These are phyloP conservation scores for Xylaria sp. DNA, from an alignment of 2,329 filamentous ascomycete genomes.

Conservation along the genomic window DNA sequence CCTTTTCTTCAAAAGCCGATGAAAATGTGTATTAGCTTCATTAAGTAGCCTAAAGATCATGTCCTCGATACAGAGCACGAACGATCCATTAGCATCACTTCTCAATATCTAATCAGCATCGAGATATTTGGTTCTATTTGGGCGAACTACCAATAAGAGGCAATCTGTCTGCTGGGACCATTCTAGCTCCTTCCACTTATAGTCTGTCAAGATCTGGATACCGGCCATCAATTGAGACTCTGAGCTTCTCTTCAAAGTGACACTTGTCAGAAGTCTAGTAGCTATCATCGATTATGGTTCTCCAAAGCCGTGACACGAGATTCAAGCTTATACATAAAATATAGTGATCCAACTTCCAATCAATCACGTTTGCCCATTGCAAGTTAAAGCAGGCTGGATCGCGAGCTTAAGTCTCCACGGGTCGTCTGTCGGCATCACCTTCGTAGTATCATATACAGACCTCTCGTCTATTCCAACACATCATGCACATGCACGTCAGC, in stretches of 20 bases:
- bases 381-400: slow-evolving; percentile 2
- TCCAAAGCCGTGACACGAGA: neutral
- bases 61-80: neutral
- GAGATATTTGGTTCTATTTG: neutral
- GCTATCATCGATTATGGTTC: neutral
- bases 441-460: neutral
- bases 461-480: slow-evolving; percentile 14
- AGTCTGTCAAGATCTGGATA: neutral
- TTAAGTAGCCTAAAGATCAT: neutral
- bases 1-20: neutral
- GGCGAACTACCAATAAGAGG: neutral
- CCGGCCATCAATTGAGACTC: neutral
- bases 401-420: neutral
- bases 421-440: slow-evolving; percentile 4
- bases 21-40: neutral
- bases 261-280: neutral
- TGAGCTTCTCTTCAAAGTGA: neutral
- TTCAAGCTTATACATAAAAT: neutral
- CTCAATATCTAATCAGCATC: neutral
- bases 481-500: slow-evolving; percentile 24
- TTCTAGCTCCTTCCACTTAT: neutral
- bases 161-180: neutral
- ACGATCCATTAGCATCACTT: neutral
- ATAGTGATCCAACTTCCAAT: neutral
- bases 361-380: neutral